Base-by-base conservation (phyloP, 164 flowering plant genomes). In the Litsea cubeba region DNA sequence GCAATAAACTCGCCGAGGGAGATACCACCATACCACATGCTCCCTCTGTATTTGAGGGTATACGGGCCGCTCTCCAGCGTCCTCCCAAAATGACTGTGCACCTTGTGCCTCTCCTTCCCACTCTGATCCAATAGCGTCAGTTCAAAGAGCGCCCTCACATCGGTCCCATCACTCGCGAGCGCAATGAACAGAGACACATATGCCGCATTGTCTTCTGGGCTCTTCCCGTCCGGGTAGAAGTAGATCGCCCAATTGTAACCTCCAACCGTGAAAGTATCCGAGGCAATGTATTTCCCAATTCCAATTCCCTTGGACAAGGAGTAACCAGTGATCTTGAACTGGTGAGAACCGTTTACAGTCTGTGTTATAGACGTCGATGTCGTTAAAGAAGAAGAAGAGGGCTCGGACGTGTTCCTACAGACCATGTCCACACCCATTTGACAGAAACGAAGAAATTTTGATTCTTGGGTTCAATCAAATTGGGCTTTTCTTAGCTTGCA, bases 181-280 rank as follows among this genome's bases (percentile, higher is more conserved):
- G 94, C 98, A 46, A 92, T 94, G 74, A 91, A 94, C 62, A 94
- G 74, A n/a, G 97, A 91, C 5, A 94, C 95, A 49, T 94, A 88
- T 20, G 81, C 70, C 12, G 90, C 85, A 81, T 93, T 91, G 70
- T 93, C 98, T 75, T 91, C 98, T 2, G 51, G 70, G 75, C 93
- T 91, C 83, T 93, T 93, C 67, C 97, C 98, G 65, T 91, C 94
- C 2, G 96, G 93, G 68, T 93, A 93, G 69, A 93, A 93, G 64
- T 93, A 93, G 72, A 93, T 88, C 75, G 98, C 97, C 98, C 98
- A 93, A n/a, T 81, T 49, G 70, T 91, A 89, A 1, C 97, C 98
- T 1, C 98, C 98, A 22, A 93, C 97, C 74, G 40, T 68, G 71
- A 93, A 93, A 28, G 84, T 87, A 8, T 93, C 98, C 2, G 97